Evolutionary conservation across 73 alveolate genomes (phyloP), one percentile per base, ranked within the genome.

Genomic region (Paramecium caudatum): DNA sequence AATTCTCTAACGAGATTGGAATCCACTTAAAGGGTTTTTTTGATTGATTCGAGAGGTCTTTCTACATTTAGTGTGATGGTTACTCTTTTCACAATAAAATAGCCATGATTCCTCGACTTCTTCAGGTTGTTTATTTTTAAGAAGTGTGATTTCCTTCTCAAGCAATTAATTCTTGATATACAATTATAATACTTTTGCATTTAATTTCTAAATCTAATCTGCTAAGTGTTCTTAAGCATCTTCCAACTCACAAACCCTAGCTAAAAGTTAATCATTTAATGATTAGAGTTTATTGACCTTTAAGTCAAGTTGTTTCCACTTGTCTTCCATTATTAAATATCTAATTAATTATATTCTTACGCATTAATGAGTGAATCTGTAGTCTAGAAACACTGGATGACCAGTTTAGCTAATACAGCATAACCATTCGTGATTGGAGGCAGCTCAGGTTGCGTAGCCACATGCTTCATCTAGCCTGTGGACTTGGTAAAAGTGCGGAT

Each of bases 361-460:
- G 83, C 83, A 65, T 65, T 43, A 65, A 65, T 65, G 83, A 65
- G 83, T 33, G 83, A 65, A 36, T 32, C 19, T 33, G 83, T 65
- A 32, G 50, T 33, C 34, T 36, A 65, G 34, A 33, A 65, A 49
- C 55, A 65, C 39, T 33, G 47, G 83, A 15, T 30, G 33, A 65
- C 69, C 19, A 39, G 43, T 19, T 46, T 74, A 6, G 23, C 47
- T 45, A 41, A 36, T 21, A 63, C 90, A 27, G 17, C 46, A n/a
- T 41, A 86, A 25, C 93, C 93, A 25, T 96, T 95, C 90, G 68
- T 83, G 1, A 96, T 95, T 45, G 99, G 99, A 17, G 99, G 99
- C 5, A 27, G 84, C 80, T 91, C 99, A 8, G 99, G 99, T 30
- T 93, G 94, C 93, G 48, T 78, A 27, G 99, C 99, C 17, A 96